Evolutionary conservation across 2,329 filamentous ascomycete genomes (phyloP).

Genomic region (Erysiphe pulchra): DNA sequence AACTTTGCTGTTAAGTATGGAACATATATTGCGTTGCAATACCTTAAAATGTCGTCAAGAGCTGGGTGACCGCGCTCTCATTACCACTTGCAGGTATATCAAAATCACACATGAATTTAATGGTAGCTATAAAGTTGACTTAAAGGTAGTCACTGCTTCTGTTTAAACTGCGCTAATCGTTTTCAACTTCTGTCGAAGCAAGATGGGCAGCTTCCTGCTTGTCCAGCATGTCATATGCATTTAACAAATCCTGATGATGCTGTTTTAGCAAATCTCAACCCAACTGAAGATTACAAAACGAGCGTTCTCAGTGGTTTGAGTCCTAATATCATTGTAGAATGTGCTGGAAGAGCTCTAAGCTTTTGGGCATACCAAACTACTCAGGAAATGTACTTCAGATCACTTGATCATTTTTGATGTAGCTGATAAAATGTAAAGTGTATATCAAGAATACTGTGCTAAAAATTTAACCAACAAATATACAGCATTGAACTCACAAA

Average conservation of each 20-base stretch:
- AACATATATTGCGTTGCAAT: constrained; percentile 56
- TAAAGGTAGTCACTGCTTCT: constrained; percentile 53
- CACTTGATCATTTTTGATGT: constrained; percentile 3
- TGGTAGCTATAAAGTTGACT: constrained; percentile 2
- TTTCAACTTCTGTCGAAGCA: constrained; percentile 30
- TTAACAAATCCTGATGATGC: constrained; percentile 52
- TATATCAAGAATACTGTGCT: constrained; percentile 52
- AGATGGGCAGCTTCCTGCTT: constrained; percentile 26
- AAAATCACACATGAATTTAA: neutral
- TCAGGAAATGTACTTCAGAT: constrained; percentile 43
- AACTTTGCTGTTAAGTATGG: constrained; percentile 25
- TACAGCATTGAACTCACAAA: constrained; percentile 30
- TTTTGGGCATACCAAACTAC: constrained; percentile 76
- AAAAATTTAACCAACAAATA: constrained; percentile 53
- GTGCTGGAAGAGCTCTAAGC: constrained; percentile 48
- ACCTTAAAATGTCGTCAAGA: constrained; percentile 46
- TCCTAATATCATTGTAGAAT: constrained; percentile 66
- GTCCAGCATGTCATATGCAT: constrained; percentile 49
- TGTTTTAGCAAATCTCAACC: constrained; percentile 43
- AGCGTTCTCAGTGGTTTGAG: constrained; percentile 62
- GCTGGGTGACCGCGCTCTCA: constrained; percentile 45
- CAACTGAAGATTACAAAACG: constrained; percentile 74
- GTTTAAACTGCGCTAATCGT: constrained; percentile 41
- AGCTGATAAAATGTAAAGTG: constrained; percentile 18
- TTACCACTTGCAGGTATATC: constrained; percentile 65